Conservation (phyloP, 352 stramenopile species). For the Peronospora belbahrii region DNA sequence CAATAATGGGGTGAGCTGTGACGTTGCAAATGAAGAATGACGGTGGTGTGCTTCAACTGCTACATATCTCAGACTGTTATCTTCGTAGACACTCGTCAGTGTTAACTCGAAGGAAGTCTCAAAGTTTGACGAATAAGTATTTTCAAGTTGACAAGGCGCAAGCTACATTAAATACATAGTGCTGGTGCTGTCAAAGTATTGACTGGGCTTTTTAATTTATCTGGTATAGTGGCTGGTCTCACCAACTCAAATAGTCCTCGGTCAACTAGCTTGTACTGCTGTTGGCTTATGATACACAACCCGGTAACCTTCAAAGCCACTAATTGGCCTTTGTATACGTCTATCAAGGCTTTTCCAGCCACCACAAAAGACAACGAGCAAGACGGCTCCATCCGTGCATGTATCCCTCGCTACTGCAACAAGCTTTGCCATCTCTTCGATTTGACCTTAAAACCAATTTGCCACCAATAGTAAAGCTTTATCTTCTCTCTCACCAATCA, state of each 20-base stretch:
- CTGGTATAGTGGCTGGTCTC: slow-evolving; percentile 18
- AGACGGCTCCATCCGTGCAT: slow-evolving; percentile 25
- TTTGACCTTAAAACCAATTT: slow-evolving; percentile 20
- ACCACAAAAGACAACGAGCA: slow-evolving; percentile 23
- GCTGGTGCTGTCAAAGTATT: slow-evolving; percentile 26
- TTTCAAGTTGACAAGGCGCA: slow-evolving; percentile 35
- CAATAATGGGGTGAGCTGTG: slow-evolving; percentile 46
- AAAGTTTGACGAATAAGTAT: slow-evolving; percentile 11
- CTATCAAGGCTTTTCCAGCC: slow-evolving; percentile 16
- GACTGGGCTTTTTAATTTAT: slow-evolving; percentile 17
- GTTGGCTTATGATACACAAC: slow-evolving; percentile 1
- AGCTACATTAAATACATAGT: slow-evolving; percentile 28
- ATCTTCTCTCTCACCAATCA: slow-evolving; percentile 18
- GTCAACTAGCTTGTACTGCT: slow-evolving; percentile 8
- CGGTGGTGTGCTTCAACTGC: slow-evolving; percentile 32
- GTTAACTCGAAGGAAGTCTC: slow-evolving; percentile 37
- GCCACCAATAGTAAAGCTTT: slow-evolving; percentile 4
- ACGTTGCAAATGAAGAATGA: slow-evolving; percentile 28
- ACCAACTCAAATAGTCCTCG: slow-evolving; percentile 6
- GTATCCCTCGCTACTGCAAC: not conserved
- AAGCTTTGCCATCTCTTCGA: slow-evolving; percentile 5
- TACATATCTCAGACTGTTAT: slow-evolving; percentile 40
- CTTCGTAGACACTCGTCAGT: slow-evolving; percentile 39
- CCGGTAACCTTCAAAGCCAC: slow-evolving; percentile 8
- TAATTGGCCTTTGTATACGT: slow-evolving; percentile 2